phyloP scores from a whole-genome alignment of 2,329 filamentous ascomycete genomes.

The Juglanconis juglandina region DNA sequence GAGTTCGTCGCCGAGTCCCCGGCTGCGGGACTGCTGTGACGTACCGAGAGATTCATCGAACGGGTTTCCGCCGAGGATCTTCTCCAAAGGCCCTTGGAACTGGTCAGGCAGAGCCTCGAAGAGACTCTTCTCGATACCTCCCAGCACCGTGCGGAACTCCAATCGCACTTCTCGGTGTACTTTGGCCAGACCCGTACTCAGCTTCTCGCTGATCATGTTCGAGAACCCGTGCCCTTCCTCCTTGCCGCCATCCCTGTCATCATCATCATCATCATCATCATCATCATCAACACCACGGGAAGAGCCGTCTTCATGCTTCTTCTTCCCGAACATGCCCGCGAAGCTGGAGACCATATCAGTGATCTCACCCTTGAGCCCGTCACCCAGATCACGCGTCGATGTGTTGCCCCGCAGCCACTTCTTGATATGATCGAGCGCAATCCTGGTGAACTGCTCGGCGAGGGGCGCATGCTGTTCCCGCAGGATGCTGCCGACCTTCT shows the following conservation, averaged over 20 bases:
- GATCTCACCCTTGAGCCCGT: slow-evolving; percentile 42
- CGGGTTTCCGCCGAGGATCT: slow-evolving; percentile 44
- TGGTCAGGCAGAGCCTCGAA: slow-evolving; percentile 43
- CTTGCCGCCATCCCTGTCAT: slow-evolving; percentile 26
- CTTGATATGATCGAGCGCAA: slow-evolving; percentile 46
- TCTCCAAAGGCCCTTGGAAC: slow-evolving; percentile 42
- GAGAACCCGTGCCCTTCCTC: slow-evolving; percentile 37
- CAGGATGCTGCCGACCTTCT: slow-evolving; percentile 38
- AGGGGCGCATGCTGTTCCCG: slow-evolving; percentile 40
- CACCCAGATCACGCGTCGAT: slow-evolving; percentile 37
- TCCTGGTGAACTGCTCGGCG: slow-evolving; percentile 43
- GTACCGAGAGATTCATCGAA: slow-evolving; percentile 39
- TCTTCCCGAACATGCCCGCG: slow-evolving; percentile 38
- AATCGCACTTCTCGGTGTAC: slow-evolving; percentile 44
- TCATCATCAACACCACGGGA: slow-evolving; percentile 31
- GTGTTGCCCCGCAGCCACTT: slow-evolving; percentile 42
- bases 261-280: slow-evolving; percentile 24
- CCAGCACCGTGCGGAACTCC: slow-evolving; percentile 43
- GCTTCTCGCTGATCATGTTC: slow-evolving; percentile 43
- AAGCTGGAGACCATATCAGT: slow-evolving; percentile 43
- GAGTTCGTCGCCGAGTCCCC: slow-evolving; percentile 41
- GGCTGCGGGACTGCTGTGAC: slow-evolving; percentile 25
- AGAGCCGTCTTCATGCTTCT: slow-evolving; percentile 30
- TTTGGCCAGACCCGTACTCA: slow-evolving; percentile 40
- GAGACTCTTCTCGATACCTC: slow-evolving; percentile 41